These are phyloP conservation scores for Sarocladium oryzae DNA, from an alignment of 2,329 filamentous ascomycete genomes.

Conservation along the genomic window DNA sequence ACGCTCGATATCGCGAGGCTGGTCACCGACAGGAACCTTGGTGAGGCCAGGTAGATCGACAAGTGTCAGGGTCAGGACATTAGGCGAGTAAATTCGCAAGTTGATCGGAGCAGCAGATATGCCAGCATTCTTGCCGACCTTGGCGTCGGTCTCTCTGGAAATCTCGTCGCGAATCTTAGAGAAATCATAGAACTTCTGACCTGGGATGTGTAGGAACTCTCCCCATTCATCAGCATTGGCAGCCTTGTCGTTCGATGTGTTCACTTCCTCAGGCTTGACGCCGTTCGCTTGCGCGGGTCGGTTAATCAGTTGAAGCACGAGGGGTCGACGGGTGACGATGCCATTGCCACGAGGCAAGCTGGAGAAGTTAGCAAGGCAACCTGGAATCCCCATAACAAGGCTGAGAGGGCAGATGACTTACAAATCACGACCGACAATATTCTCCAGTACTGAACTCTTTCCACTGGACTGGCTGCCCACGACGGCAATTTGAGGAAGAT, in stretches of 20 bases:
- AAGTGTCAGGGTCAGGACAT: conserved; percentile 92
- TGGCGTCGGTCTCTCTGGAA: conserved; percentile 89
- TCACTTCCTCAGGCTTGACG: conserved; percentile 57
- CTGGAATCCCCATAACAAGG: conserved; percentile 32
- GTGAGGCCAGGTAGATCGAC: conserved; percentile 96
- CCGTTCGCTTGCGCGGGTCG: conserved; percentile 71
- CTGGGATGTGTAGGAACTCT: conserved; percentile 96
- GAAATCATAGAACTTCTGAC: conserved; percentile 97
- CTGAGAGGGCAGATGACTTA: conserved; percentile 33
- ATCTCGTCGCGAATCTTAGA: conserved; percentile 98
- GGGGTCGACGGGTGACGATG: conserved; percentile 92
- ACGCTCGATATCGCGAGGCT: conserved; percentile 96
- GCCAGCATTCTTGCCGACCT: conserved; percentile 92
- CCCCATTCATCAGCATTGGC: conserved; percentile 96
- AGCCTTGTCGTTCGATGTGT: conserved; percentile 68
- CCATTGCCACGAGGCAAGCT: conserved; percentile 95
- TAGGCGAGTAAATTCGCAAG: conserved; percentile 94
- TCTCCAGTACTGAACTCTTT: conserved; percentile 98
- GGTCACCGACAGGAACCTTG: conserved; percentile 93
- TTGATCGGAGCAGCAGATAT: conserved; percentile 98
- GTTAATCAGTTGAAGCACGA: conserved; percentile 98
- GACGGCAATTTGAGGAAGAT: conserved; percentile 95
- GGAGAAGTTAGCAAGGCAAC: conserved; percentile 15
- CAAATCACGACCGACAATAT: conserved; percentile 98
- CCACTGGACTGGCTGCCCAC: conserved; percentile 98